phyloP scores from a whole-genome alignment of 768 basidiomycete species.

The Suillus hirtellus region DNA sequence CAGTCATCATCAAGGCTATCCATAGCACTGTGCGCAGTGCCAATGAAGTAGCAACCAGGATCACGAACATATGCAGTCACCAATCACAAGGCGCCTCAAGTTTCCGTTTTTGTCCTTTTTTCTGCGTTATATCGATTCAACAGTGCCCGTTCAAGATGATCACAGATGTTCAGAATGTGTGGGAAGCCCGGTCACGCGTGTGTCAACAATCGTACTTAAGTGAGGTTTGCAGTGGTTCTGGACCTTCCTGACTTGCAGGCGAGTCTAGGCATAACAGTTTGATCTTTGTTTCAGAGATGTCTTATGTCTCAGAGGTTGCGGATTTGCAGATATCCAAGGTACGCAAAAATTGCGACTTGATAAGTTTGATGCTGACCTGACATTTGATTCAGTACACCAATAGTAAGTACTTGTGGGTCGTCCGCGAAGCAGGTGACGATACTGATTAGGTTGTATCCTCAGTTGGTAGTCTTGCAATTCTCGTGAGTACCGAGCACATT shows the following conservation, averaged over 20 bases:
- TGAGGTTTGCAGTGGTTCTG: no score
- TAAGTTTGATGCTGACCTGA: background rate
- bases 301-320: slow-evolving; percentile 5
- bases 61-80: background rate
- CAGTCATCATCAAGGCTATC: background rate
- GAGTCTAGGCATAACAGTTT: no score
- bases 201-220: background rate
- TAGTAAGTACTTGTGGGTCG: slow-evolving; percentile 11
- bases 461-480: slow-evolving; percentile 21
- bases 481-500: slow-evolving; percentile 13
- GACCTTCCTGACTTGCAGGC: background rate
- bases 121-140: background rate
- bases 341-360: background rate
- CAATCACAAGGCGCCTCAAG: background rate
- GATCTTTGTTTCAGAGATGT: background rate
- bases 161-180: background rate
- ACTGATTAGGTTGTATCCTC: background rate
- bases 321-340: slow-evolving; percentile 22
- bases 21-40: background rate
- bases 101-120: background rate
- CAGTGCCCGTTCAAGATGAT: background rate
- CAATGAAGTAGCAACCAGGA: background rate
- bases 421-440: background rate
- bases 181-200: background rate
- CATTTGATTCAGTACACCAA: slow-evolving; percentile 16